Percentiles rank a stretch among this genome's conserved stretches.
These are phyloP conservation scores for Wickerhamomyces sp. DNA, from an alignment of 1,139 yeast genomes.

Conservation along the genomic window DNA sequence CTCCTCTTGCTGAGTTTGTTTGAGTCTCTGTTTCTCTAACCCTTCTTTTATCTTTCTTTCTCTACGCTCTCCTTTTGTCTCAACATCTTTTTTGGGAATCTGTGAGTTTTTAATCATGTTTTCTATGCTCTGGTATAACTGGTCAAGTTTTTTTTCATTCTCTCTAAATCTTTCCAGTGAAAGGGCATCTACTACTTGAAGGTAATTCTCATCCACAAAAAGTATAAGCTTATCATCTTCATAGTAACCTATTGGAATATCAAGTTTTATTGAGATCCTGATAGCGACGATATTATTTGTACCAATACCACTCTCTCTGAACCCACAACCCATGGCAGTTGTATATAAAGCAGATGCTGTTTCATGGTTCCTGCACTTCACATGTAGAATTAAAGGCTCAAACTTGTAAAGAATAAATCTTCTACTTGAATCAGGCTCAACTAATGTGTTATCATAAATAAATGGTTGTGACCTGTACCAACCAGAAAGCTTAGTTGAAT, in stretches of 20 bases:
- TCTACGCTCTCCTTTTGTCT: conserved; percentile 54
- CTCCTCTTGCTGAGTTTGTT: not conserved
- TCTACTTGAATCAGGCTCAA: conserved; percentile 19
- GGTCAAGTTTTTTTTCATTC: conserved; percentile 51
- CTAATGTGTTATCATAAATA: conserved; percentile 5
- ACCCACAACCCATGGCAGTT: conserved; percentile 79
- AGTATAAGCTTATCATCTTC: conserved; percentile 30
- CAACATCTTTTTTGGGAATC: conserved; percentile 20
- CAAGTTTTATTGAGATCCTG: conserved; percentile 65
- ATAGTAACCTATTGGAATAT: conserved; percentile 65
- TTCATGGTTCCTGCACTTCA: conserved; percentile 61
- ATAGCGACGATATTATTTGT: conserved; percentile 75
- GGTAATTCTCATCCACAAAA: conserved; percentile 47
- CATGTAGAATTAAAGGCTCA: conserved; percentile 82
- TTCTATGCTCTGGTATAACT: conserved; percentile 41
- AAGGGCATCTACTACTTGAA: conserved; percentile 43
- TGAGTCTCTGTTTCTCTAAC: conserved; percentile 39
- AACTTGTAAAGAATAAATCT: conserved; percentile 69
- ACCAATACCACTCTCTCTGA: conserved; percentile 84
- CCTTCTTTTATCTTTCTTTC: conserved; percentile 60
- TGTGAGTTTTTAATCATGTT: conserved; percentile 23
- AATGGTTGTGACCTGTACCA: conserved; percentile 41
- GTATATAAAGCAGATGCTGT: conserved; percentile 62
- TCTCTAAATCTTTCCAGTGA: conserved; percentile 60
- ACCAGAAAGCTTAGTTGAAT: conserved; percentile 39